Conservation (phyloP, 768 basidiomycete species). For the Boletus pseudo-olivaceus region DNA sequence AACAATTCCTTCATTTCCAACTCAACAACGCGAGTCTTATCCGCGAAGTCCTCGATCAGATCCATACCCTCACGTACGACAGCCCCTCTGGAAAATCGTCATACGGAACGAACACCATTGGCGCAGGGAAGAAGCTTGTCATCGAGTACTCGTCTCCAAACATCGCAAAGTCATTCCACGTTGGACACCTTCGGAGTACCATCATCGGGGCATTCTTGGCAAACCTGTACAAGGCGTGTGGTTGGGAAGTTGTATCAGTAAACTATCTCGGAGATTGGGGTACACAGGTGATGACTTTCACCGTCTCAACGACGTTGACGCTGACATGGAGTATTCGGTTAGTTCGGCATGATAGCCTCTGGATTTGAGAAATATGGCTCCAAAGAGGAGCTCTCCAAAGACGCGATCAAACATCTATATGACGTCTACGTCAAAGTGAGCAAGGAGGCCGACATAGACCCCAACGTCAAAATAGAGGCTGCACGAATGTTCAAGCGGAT, state of each 20-base stretch:
- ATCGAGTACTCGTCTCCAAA: conserved; percentile 96
- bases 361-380: conserved; percentile 93
- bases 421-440: conserved; percentile 94
- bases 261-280: conserved; percentile 99
- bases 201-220: conserved; percentile 95
- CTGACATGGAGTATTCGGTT: not conserved
- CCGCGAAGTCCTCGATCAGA: conserved; percentile 64
- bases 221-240: conserved; percentile 88
- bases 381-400: conserved; percentile 73
- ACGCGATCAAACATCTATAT: conserved; percentile 93
- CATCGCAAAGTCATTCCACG: conserved; percentile 98
- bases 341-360: conserved; percentile 86
- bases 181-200: conserved; percentile 94
- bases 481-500: conserved; percentile 90
- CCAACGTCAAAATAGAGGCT: conserved; percentile 69
- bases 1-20: conserved; percentile 81
- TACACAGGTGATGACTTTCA: conserved; percentile 65
- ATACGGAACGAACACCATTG: conserved; percentile 79
- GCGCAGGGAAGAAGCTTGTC: conserved; percentile 77
- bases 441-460: conserved; percentile 73
- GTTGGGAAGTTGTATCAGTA: conserved; percentile 87
- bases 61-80: conserved; percentile 67
- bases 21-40: conserved; percentile 63
- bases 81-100: conserved; percentile 56
- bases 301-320: not conserved